Base-by-base conservation (phyloP, 208 protist genomes). In the Lotmaria passim region DNA sequence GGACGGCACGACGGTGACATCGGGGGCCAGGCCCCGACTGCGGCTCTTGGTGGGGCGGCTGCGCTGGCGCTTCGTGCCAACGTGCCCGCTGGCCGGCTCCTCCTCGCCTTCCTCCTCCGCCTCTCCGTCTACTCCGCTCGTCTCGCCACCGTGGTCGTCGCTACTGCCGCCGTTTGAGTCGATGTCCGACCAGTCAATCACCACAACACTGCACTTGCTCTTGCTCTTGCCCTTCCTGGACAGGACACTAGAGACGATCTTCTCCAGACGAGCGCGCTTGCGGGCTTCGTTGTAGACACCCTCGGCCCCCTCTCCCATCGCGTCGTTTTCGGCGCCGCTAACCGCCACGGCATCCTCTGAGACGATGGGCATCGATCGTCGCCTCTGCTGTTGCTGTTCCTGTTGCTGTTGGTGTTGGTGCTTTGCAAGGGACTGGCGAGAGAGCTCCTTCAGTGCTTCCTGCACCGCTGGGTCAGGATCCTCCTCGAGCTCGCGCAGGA, bases 171-270 rank as follows among this genome's bases (percentile, higher is more conserved):
- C 69, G 39, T 81, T 73, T n/a, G 82, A 86, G 33, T 85, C 69
- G 46, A 51, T 39, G 62, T 85, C 81, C 11, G 84, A 90, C 86
- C 87, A 95, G 73, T 95, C 84, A 65, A 95, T 93, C 41, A 95
- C 90, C 62, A 93, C 81, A 15, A 92, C 86, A 53, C 87, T 96
- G 52, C 79, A 80, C 74, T 92, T 93, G 57, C 87, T 91, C 62
- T 86, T 84, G 50, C 78, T 79, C 55, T 85, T 81, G 50, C 75
- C 64, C 51, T 79, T 65, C 33, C 85, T 55, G 34, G 79, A 55
- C 14, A 96, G 74, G 24, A 90, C 73, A 46, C 68, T 80, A 28
- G 82, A 81, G 47, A 96, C 85, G 21, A 96, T 88, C 63, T 72
- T 71, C 62, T 93, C 83, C 61, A 96, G 71, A 43, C 79, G 82